phyloP scores from a whole-genome alignment of 495 filamentous ascomycete species.

The Hypoxylon trugodes region DNA sequence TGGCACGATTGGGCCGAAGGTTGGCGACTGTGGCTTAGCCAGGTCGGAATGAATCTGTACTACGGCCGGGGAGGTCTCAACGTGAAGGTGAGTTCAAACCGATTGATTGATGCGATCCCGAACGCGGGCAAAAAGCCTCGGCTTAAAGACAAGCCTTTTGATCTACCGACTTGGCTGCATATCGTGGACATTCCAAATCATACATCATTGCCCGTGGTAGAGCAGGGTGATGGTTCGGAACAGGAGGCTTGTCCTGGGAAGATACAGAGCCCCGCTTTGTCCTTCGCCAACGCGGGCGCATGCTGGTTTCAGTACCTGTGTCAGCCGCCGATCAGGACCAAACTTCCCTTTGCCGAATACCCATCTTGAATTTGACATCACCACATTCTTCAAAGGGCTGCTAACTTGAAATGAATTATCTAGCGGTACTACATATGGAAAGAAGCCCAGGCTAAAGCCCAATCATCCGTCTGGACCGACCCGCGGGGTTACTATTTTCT shows the following conservation, averaged over 20 bases:
- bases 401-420: conserved; percentile 18
- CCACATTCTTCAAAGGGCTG: background rate
- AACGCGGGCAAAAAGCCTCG: conserved; percentile 8
- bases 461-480: conserved; percentile 66
- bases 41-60: conserved; percentile 67
- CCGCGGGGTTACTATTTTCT: conserved; percentile 72
- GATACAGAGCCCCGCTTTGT: conserved; percentile 6
- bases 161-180: conserved; percentile 32
- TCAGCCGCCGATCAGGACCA: conserved; percentile 24
- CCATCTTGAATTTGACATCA: conserved; percentile 6
- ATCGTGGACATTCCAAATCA: conserved; percentile 1
- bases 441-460: conserved; percentile 62
- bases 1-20: conserved; percentile 66
- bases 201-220: conserved; percentile 2
- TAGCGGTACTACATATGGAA: conserved; percentile 74
- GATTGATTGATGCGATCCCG: too few species aligned
- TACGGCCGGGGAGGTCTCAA: conserved; percentile 72
- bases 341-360: background rate
- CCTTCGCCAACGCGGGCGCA: conserved; percentile 14
- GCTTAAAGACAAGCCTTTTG: conserved; percentile 26
- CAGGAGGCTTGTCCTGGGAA: conserved; percentile 13
- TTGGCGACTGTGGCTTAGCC: conserved; percentile 67
- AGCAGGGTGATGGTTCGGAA: conserved; percentile 21
- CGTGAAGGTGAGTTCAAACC: conserved; percentile 50
- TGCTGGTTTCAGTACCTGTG: conserved; percentile 30